These are phyloP conservation scores for Cardiospermum halicacabum DNA, from an alignment of 345 rosid genomes.

Conservation along the genomic window DNA sequence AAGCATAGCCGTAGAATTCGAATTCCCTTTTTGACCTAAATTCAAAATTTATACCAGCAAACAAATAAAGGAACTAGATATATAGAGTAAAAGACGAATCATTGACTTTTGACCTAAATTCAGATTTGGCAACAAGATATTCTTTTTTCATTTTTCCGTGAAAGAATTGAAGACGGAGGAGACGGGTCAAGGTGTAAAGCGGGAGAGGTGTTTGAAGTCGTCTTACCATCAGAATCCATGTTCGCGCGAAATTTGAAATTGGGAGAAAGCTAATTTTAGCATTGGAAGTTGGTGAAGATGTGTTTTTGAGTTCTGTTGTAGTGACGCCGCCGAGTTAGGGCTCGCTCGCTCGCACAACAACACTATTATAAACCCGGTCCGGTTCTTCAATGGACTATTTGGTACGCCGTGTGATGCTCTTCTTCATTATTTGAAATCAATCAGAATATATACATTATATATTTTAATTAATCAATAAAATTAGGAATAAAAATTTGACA, in stretches of 20 bases:
- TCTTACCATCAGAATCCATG: conserved; percentile 23
- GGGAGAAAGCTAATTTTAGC: not conserved
- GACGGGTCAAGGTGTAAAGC: not conserved
- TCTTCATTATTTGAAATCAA: too few species aligned
- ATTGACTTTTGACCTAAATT: too few species aligned
- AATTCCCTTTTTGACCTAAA: conserved; percentile 32
- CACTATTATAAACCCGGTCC: not conserved
- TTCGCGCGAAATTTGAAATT: conserved; percentile 32
- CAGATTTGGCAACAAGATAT: not conserved
- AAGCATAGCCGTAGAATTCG: conserved; percentile 36
- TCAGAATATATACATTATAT: too few species aligned
- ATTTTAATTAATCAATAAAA: too few species aligned
- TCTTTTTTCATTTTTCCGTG: not conserved
- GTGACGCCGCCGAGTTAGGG: not conserved
- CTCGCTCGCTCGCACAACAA: too few species aligned
- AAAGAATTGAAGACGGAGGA: not conserved
- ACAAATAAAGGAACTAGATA: not conserved
- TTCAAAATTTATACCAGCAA: conserved; percentile 8
- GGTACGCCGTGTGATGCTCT: not conserved
- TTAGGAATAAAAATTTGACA: too few species aligned
- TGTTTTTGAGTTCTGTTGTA: not conserved
- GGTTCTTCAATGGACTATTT: not conserved
- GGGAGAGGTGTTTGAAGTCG: conserved; percentile 3
- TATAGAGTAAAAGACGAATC: not conserved
- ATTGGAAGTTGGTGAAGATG: conserved; percentile 1